Percentiles rank a stretch among this genome's conserved stretches.
Conservation (phyloP, 78 protist genomes). For the Guillardia theta region DNA sequence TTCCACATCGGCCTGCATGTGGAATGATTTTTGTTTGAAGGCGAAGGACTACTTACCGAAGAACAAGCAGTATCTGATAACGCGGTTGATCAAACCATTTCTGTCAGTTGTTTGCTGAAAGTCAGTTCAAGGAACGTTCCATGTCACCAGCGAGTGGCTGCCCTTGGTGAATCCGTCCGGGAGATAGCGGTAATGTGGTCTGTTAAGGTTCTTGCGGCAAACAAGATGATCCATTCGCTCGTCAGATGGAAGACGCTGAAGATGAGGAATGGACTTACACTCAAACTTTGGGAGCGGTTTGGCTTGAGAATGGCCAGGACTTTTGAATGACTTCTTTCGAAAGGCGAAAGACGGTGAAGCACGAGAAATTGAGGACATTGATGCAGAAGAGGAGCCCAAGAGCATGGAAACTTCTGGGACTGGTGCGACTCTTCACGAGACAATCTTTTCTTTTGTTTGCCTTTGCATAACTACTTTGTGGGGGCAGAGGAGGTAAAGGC, state of each 20-base stretch:
- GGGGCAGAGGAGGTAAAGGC: too few species aligned
- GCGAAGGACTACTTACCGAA: neutral
- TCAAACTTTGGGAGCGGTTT: neutral
- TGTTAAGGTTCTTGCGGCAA: too few species aligned
- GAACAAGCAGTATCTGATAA: neutral
- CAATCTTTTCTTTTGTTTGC: too few species aligned
- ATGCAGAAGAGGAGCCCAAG: neutral
- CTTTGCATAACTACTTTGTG: too few species aligned
- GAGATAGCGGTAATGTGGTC: neutral
- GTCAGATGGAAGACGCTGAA: conserved; percentile 9
- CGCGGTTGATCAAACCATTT: neutral
- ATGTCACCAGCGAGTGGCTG: neutral
- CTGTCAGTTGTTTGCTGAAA: too few species aligned
- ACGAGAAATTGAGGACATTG: neutral
- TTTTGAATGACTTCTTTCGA: too few species aligned
- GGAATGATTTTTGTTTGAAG: neutral
- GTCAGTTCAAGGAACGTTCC: neutral
- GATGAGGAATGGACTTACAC: conserved; percentile 1
- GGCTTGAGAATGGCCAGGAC: neutral
- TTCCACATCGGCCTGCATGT: neutral
- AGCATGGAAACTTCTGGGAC: neutral
- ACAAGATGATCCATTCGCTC: neutral
- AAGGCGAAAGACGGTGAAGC: neutral
- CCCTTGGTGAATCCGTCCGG: neutral
- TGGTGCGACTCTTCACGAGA: too few species aligned